A percentile compares a stretch with the other conserved stretches of the same genome.
Evolutionary conservation across 208 protist species (phyloP).

Genomic region (Angomonas ambiguus): DNA sequence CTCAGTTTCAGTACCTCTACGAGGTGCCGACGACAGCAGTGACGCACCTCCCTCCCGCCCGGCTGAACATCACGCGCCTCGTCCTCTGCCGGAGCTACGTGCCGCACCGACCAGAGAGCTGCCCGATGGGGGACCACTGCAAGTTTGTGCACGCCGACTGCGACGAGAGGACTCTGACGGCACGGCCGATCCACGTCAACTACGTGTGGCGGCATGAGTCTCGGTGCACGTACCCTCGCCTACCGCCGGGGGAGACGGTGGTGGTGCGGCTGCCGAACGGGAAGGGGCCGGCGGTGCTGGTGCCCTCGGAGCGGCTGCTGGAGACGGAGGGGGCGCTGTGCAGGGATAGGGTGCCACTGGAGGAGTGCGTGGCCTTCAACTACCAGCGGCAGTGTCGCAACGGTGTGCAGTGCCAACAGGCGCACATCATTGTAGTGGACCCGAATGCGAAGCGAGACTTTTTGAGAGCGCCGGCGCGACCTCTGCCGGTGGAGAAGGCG

Average conservation of each 20-base stretch:
- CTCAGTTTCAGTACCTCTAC: constrained; percentile 60
- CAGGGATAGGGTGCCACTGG: background rate
- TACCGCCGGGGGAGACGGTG: constrained; percentile 24
- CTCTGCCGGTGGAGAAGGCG: background rate
- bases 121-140: constrained; percentile 55
- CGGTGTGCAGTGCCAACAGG: background rate
- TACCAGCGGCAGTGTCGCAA: background rate
- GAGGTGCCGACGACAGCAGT: constrained; percentile 46
- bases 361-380: background rate
- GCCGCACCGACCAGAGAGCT: constrained; percentile 37
- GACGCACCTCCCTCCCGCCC: constrained; percentile 55
- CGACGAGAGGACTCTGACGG: constrained; percentile 37
- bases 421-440: background rate
- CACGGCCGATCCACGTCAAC: constrained; percentile 75
- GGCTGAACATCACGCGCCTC: constrained; percentile 81
- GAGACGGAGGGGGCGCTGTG: background rate
- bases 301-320: background rate
- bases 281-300: background rate
- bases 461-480: background rate
- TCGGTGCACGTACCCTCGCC: constrained; percentile 63
- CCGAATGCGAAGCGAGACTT: background rate
- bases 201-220: constrained; percentile 66
- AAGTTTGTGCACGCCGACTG: constrained; percentile 81
- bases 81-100: constrained; percentile 76
- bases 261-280: constrained; percentile 20